Percentiles rank a stretch among this genome's conserved stretches.
Conservation (phyloP, 2,329 filamentous ascomycete species). For the Penicillium vulpinum region DNA sequence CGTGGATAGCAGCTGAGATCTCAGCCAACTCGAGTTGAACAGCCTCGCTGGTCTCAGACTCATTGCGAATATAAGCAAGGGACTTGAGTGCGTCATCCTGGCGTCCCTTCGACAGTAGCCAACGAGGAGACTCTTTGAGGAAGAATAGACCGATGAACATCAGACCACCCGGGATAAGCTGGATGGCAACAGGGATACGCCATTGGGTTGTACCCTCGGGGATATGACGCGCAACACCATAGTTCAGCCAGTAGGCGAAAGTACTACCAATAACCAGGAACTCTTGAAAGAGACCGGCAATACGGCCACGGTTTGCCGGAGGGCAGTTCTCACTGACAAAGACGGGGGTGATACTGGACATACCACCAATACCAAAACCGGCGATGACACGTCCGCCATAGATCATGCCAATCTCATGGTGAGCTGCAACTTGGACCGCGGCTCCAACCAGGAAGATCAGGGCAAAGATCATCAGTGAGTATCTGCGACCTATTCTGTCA, state of each 20-base stretch:
- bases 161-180: slow-evolving; percentile 54
- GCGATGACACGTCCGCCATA: slow-evolving; percentile 42
- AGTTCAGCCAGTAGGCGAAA: slow-evolving; percentile 56
- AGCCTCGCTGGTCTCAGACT: slow-evolving; percentile 28
- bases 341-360: slow-evolving; percentile 42
- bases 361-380: slow-evolving; percentile 40
- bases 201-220: slow-evolving; percentile 51
- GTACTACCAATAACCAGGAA: slow-evolving; percentile 47
- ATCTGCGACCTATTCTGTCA: slow-evolving; percentile 37
- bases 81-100: slow-evolving; percentile 45
- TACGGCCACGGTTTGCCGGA: slow-evolving; percentile 33
- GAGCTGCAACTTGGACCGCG: slow-evolving; percentile 35
- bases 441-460: slow-evolving; percentile 39
- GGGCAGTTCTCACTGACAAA: slow-evolving; percentile 41
- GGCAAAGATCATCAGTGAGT: slow-evolving; percentile 37
- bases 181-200: slow-evolving; percentile 54
- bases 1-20: slow-evolving; percentile 43
- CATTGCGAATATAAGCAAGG: slow-evolving; percentile 40
- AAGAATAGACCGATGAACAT: slow-evolving; percentile 53
- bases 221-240: slow-evolving; percentile 51
- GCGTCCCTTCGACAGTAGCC: slow-evolving; percentile 55
- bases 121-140: slow-evolving; percentile 55
- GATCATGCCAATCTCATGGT: slow-evolving; percentile 34
- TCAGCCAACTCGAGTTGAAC: slow-evolving; percentile 39
- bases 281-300: slow-evolving; percentile 41